Base-by-base conservation (phyloP, 345 rosid species). In the Salix caprea region DNA sequence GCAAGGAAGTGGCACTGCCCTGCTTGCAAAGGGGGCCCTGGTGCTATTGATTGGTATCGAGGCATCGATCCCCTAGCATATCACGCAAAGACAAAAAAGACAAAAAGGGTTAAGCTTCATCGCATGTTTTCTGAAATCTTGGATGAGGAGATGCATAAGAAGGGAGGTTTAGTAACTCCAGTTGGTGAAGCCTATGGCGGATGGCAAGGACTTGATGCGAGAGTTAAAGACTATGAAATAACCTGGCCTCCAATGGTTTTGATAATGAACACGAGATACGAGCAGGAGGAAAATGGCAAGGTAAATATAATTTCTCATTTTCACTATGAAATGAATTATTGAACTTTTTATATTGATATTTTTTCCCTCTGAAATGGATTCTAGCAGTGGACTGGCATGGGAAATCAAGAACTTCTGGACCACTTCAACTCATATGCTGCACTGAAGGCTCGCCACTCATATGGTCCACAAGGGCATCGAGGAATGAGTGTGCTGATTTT, bases 391-490 rank as follows among this genome's bases (percentile, higher is more conserved):
- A 77, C 4, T 77, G 80, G 80, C 24, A 77, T 77, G 80, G 80
- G 80, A 44, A 77, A 23, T 44, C 71, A 62, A 64, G 80, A 71
- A 46, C 80, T 77, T 71, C 36, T 77, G 12, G 62, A 77, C 52
- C 40, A 77, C n/a, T 77, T 77, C 75, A 36, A 37, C 32, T 48
- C 70, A 64, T 77, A 71, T 71, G 80, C 75, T 62, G 80, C 71
- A 23, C 2, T 71, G 71, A 77, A 70, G 64, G 80, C 80, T 34
- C 46, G 80, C 23, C 80, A 77, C 39, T 46, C 80, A 1, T 77
- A 77, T 64, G 80, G 80, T 71, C 80, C 80, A 36, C 70, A 77
- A 34, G 80, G 80, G 15, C 80, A 77, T 46, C 64, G 80, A 64
- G 80, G 80, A 64, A 77, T 77, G 71, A 71, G 80, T 34, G 65